Conservation (phyloP, 768 basidiomycete genomes). For the Cyclocybe cylindracea region DNA sequence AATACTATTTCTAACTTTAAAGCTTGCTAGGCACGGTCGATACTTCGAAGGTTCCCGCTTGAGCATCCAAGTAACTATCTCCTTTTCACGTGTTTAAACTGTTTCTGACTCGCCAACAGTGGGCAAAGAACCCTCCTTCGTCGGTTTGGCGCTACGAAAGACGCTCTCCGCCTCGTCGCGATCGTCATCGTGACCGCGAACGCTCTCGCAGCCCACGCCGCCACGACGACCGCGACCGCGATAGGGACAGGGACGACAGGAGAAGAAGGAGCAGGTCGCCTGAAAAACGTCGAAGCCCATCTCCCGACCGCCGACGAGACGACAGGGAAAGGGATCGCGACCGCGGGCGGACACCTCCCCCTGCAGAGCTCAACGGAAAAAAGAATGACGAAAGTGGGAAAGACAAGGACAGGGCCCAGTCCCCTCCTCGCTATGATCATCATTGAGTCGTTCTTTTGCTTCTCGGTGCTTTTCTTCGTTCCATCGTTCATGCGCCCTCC, state of each 20-base stretch:
- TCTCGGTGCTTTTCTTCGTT: constrained; percentile 1
- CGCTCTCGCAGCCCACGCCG: constrained; percentile 31
- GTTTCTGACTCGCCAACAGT: constrained; percentile 16
- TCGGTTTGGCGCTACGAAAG: constrained; percentile 38
- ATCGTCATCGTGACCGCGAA: constrained; percentile 24
- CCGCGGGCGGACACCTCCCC: constrained; percentile 48
- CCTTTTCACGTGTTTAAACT: background rate
- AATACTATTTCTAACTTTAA: background rate
- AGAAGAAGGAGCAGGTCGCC: constrained; percentile 23
- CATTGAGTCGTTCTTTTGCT: constrained; percentile 30
- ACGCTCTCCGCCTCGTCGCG: constrained; percentile 24
- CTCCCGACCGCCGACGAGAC: constrained; percentile 20
- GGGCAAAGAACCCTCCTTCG: constrained; percentile 41
- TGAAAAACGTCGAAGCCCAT: constrained; percentile 21
- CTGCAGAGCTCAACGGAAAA: constrained; percentile 12
- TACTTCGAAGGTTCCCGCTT: constrained; percentile 38
- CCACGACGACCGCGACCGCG: constrained; percentile 27
- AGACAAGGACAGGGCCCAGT: constrained; percentile 55
- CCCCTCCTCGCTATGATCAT: constrained; percentile 54
- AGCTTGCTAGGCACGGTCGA: constrained; percentile 32
- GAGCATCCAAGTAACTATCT: constrained; percentile 31
- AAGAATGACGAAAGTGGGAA: constrained; percentile 21
- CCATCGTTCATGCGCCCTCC: background rate
- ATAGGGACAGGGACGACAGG: constrained; percentile 25
- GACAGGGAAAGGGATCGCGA: constrained; percentile 29